Conservation (phyloP, 2,329 filamentous ascomycete genomes). For the Thielaviopsis ethacetica region DNA sequence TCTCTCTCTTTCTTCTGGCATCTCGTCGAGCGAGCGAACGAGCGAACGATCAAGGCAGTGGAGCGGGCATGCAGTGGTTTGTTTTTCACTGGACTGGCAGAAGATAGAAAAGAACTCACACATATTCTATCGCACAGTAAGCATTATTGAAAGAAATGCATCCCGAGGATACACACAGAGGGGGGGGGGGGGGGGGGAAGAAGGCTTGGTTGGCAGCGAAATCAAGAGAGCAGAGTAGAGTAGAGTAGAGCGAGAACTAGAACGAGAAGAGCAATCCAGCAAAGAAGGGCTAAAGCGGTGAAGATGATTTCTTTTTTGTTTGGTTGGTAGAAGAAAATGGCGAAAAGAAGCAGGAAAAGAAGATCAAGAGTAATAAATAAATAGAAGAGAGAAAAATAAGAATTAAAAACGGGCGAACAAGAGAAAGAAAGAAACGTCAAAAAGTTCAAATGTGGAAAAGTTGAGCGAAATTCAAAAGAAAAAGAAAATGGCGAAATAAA, state of each 20-base stretch:
- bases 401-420: background rate
- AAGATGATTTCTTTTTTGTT: too few species aligned
- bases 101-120: conserved; percentile 3
- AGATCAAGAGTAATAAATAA: too few species aligned
- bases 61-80: too few species aligned
- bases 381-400: background rate
- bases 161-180: conserved; percentile 6
- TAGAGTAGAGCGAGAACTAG: too few species aligned
- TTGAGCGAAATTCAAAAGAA: background rate
- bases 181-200: conserved; percentile 2
- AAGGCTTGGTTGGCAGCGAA: too few species aligned
- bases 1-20: background rate
- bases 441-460: too few species aligned
- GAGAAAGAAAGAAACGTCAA: too few species aligned
- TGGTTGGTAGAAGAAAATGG: too few species aligned
- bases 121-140: conserved; percentile 8
- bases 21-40: background rate
- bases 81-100: background rate
- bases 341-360: too few species aligned
- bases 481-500: background rate
- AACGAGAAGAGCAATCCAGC: too few species aligned
- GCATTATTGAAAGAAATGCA: conserved; percentile 6
- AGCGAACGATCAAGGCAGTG: background rate
- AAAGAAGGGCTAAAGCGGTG: too few species aligned
- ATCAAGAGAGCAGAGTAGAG: too few species aligned